Conservation (phyloP, 2,329 filamentous ascomycete genomes). For the Metarhizium robertsii region DNA sequence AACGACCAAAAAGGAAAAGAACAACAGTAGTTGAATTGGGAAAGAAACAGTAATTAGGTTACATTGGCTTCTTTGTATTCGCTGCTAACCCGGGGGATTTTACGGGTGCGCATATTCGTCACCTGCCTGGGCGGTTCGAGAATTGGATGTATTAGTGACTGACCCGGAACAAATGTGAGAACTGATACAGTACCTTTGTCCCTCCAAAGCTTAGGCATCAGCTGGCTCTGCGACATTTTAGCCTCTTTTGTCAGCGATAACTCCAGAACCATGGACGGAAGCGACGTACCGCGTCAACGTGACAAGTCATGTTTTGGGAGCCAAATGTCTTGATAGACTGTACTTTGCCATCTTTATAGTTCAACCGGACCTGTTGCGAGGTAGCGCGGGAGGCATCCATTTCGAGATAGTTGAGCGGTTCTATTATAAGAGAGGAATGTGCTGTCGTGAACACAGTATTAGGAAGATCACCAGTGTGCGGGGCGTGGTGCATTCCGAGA, state of each 20-base stretch:
- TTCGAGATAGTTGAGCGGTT: neutral
- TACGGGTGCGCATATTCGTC: no score
- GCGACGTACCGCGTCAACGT: neutral
- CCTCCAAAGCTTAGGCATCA: neutral
- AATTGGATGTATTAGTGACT: neutral
- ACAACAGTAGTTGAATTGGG: no score
- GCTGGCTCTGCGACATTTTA: neutral
- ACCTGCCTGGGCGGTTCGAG: no score
- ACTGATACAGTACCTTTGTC: neutral
- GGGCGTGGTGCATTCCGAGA: constrained; percentile 48
- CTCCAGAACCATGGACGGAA: neutral
- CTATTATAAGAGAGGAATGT: constrained; percentile 2
- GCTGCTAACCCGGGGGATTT: no score
- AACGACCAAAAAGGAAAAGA: no score
- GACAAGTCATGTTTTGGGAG: neutral
- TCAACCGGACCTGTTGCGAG: neutral
- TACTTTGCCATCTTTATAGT: neutral
- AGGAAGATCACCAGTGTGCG: constrained; percentile 38
- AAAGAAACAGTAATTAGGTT: no score
- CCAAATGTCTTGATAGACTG: neutral
- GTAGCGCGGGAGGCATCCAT: neutral
- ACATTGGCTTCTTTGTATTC: no score
- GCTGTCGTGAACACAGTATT: constrained; percentile 25
- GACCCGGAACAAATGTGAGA: neutral
- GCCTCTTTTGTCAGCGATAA: neutral